Evolutionary conservation across 2,329 filamentous ascomycete genomes (phyloP).

Genomic region (Metarhizium rileyi): DNA sequence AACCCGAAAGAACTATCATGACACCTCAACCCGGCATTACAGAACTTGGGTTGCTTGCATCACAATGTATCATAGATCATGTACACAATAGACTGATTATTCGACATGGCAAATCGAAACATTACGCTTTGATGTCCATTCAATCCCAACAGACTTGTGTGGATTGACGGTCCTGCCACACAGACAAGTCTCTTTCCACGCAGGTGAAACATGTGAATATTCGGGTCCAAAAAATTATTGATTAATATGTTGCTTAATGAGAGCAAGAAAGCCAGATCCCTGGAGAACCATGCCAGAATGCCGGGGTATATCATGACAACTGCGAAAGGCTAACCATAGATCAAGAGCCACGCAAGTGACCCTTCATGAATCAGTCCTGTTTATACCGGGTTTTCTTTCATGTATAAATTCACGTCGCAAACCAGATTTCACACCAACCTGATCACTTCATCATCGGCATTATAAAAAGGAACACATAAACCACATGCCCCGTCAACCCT

Average conservation of each 20-base stretch:
- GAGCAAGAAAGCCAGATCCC: conserved; percentile 20
- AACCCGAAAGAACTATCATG: neutral
- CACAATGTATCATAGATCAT: neutral
- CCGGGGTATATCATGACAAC: conserved; percentile 16
- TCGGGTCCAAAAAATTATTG: conserved; percentile 11
- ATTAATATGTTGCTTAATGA: conserved; percentile 22
- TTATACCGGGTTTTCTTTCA: neutral
- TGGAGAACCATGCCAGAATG: conserved; percentile 13
- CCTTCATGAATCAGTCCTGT: neutral
- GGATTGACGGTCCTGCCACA: too few species aligned
- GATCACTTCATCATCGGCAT: conserved; percentile 21
- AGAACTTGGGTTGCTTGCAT: neutral
- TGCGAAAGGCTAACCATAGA: neutral
- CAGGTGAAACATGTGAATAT: neutral
- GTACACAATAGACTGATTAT: neutral
- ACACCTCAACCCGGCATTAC: neutral
- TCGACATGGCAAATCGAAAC: neutral
- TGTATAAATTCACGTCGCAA: conserved; percentile 6
- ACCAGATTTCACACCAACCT: conserved; percentile 14
- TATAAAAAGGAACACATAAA: conserved; percentile 24
- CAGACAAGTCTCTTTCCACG: neutral
- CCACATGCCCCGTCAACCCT: conserved; percentile 25
- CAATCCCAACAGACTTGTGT: too few species aligned
- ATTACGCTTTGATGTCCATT: too few species aligned
- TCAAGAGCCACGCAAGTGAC: neutral